Evolutionary conservation across 164 flowering plant genomes (phyloP).

Genomic region (Magnolia changhungtana): DNA sequence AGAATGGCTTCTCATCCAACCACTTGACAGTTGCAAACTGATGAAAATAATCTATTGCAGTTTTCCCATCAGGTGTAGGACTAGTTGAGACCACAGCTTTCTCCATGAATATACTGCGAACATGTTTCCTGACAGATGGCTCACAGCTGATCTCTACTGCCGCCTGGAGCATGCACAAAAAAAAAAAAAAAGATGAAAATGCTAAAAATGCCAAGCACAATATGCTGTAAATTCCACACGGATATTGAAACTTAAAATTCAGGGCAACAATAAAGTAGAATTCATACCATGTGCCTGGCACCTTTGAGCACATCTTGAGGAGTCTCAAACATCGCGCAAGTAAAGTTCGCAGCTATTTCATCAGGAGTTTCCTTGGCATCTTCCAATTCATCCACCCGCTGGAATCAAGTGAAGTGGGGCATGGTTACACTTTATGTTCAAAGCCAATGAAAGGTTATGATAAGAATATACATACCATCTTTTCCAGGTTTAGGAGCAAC

Average conservation of each 20-base stretch:
- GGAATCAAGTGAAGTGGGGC: constrained; percentile 12
- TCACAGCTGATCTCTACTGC: constrained; percentile 91
- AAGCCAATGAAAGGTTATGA: not conserved
- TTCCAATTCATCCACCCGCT: constrained; percentile 66
- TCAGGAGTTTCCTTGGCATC: constrained; percentile 94
- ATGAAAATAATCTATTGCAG: constrained; percentile 77
- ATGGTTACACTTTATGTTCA: not conserved
- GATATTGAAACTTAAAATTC: too few species aligned
- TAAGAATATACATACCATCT: too few species aligned
- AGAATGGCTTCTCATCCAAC: constrained; percentile 75
- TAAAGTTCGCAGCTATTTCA: constrained; percentile 74
- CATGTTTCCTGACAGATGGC: constrained; percentile 79
- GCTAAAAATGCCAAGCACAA: not conserved
- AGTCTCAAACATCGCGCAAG: constrained; percentile 74
- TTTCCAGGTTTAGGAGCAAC: constrained; percentile 43
- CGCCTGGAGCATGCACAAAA: constrained; percentile 5
- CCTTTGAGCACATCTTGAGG: constrained; percentile 87
- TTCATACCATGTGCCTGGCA: constrained; percentile 91
- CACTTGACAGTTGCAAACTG: constrained; percentile 83
- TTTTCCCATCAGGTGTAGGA: constrained; percentile 77
- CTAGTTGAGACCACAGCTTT: constrained; percentile 71
- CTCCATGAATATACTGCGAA: constrained; percentile 68
- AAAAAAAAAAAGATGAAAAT: not conserved
- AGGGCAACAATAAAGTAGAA: too few species aligned
- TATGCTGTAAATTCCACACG: not conserved